These are phyloP conservation scores for Melanomma pulvis-pyrius DNA, from an alignment of 495 filamentous ascomycete genomes.

Conservation along the genomic window DNA sequence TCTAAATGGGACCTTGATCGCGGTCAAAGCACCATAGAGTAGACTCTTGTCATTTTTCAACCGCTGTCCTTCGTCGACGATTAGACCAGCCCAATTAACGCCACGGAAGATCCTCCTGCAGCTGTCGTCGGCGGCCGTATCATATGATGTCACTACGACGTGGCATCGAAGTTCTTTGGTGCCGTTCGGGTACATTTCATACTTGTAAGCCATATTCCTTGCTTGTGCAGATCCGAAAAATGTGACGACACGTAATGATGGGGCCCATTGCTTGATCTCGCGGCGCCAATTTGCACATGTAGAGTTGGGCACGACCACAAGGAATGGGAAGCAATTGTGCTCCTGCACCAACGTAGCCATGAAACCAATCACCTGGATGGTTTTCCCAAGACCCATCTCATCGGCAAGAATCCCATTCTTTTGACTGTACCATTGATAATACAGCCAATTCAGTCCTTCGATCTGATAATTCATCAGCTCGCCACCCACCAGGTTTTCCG, in stretches of 20 bases:
- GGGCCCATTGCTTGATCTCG: slow-evolving; percentile 94
- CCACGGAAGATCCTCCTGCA: slow-evolving; percentile 62
- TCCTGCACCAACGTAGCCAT: slow-evolving; percentile 71
- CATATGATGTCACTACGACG: slow-evolving; percentile 93
- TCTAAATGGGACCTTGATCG: slow-evolving; percentile 75
- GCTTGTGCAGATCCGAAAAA: slow-evolving; percentile 78
- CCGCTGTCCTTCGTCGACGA: slow-evolving; percentile 96
- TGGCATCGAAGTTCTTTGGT: slow-evolving; percentile 72
- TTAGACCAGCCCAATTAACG: slow-evolving; percentile 81
- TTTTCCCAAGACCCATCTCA: slow-evolving; percentile 99
- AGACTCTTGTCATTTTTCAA: slow-evolving; percentile 89
- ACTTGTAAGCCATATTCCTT: slow-evolving; percentile 67
- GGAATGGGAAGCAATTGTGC: slow-evolving; percentile 86
- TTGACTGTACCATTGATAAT: slow-evolving; percentile 80
- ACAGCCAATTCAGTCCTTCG: slow-evolving; percentile 95
- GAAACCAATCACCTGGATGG: slow-evolving; percentile 87
- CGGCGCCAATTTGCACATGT: slow-evolving; percentile 97
- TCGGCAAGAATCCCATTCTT: slow-evolving; percentile 95
- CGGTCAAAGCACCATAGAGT: slow-evolving; percentile 72
- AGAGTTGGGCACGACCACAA: slow-evolving; percentile 90
- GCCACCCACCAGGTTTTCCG: slow-evolving; percentile 70
- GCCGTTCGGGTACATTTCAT: slow-evolving; percentile 80
- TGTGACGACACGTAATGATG: slow-evolving; percentile 80
- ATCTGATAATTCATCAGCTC: slow-evolving; percentile 92
- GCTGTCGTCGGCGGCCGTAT: slow-evolving; percentile 72